Evolutionary conservation across 345 rosid species (phyloP), one percentile per base, ranked within the genome.

Genomic region (Diplotaxis tenuifolia): DNA sequence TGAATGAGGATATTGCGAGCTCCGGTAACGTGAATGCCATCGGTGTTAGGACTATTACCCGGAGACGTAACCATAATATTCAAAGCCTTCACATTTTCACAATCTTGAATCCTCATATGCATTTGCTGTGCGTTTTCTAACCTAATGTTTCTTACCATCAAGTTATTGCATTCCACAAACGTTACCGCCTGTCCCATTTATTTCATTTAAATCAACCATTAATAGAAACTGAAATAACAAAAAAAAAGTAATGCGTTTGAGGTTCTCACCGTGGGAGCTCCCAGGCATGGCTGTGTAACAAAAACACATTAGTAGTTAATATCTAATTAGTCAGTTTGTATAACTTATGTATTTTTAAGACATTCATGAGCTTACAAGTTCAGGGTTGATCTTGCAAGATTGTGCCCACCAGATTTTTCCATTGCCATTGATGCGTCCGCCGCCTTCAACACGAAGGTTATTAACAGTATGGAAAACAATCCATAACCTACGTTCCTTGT

Each of bases 361-460:
- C n/a, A n/a, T n/a, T n/a, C n/a, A 25, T 20, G 9, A 68, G 34
- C 77, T 76, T 85, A 94, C 98, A 56, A 85, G 84, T 32, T 63
- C 11, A 74, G 84, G 76, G 82, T 91, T 85, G 78, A 89, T 75
- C 82, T 94, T 94, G 87, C 98, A 91, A 31, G 97, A 94, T 2
- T 84, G 85, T 71, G 72, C 56, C 98, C 98, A 94, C 98, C 98
- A 94, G 18, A 74, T 81, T 14, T 78, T 65, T 6, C 98, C 98
- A 75, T 85, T 91, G 15, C 98, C 98, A 45, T 94, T 60, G 75
- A 94, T 88, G 71, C 76, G 81, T 42, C 98, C 98, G n/a, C 96
- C 92, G 23, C 98, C 98, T 76, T 78, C 87, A 8, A 94, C 86
- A 54, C 77, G 77, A 23, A 94, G 83, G 65, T 88, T 83, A 25